A percentile compares a stretch with the other conserved stretches of the same genome.
Conservation (phyloP, 495 filamentous ascomycete genomes). For the Xylaria castorea region DNA sequence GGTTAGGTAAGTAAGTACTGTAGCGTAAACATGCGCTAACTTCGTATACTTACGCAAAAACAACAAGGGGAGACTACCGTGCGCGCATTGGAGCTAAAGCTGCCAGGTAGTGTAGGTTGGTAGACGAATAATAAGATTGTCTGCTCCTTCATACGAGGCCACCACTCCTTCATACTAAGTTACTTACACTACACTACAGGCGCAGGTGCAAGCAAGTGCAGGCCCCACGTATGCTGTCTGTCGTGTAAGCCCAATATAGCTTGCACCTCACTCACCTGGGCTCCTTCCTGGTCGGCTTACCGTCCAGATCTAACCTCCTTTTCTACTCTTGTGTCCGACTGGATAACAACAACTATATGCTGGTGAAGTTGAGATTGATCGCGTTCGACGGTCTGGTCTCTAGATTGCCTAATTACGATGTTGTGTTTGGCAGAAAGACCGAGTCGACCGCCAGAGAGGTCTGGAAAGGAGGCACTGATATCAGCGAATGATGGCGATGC, state of each 20-base stretch:
- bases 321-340: neutral
- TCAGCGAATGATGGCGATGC: neutral
- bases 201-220: neutral
- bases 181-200: too few relatives aligned
- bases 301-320: neutral
- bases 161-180: neutral
- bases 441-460: neutral
- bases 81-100: neutral
- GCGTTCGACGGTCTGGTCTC: neutral
- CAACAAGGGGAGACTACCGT: neutral
- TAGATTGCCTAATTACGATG: neutral
- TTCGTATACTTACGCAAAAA: neutral
- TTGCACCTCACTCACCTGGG: neutral
- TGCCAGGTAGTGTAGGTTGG: neutral
- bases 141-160: neutral
- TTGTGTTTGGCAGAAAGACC: neutral
- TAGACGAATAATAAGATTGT: constrained; percentile 1
- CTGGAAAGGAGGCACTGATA: neutral
- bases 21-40: too few relatives aligned
- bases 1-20: too few relatives aligned
- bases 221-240: neutral
- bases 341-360: neutral
- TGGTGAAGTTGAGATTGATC: neutral
- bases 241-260: neutral
- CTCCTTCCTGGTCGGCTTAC: neutral